These are phyloP conservation scores for Ogataea kodamae DNA, from an alignment of 805 yeast genomes.

Conservation along the genomic window DNA sequence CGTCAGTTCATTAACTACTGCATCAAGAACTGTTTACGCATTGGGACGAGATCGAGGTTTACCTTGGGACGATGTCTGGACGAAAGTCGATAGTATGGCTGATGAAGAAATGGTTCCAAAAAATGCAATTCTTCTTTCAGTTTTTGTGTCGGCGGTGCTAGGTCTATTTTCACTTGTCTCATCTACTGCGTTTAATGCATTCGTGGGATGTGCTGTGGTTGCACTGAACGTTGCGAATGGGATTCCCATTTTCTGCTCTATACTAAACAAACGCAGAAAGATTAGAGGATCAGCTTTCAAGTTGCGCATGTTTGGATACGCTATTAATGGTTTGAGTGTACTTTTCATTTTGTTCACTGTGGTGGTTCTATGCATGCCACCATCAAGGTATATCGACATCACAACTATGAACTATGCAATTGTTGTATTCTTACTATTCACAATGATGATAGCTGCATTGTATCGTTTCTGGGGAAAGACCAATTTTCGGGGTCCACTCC, in stretches of 20 bases:
- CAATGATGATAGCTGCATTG: conserved; percentile 45
- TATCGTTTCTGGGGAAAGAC: conserved; percentile 60
- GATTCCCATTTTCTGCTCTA: conserved; percentile 63
- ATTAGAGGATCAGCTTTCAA: conserved; percentile 68
- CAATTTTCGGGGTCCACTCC: conserved; percentile 61
- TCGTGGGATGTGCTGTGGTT: conserved; percentile 78
- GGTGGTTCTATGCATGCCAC: conserved; percentile 66
- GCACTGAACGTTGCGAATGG: conserved; percentile 73
- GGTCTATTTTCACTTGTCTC: conserved; percentile 68
- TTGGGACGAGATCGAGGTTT: conserved; percentile 82
- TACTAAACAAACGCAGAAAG: conserved; percentile 56
- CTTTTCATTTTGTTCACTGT: conserved; percentile 58
- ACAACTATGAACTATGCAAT: conserved; percentile 62
- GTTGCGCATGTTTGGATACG: conserved; percentile 59
- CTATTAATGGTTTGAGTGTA: conserved; percentile 55
- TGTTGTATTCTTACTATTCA: conserved; percentile 51
- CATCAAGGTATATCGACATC: conserved; percentile 51
- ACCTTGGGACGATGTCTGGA: conserved; percentile 64
- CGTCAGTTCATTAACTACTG: conserved; percentile 75
- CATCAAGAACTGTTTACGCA: conserved; percentile 77
- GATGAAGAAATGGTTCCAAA: conserved; percentile 62
- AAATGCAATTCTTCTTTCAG: conserved; percentile 63
- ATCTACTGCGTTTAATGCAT: conserved; percentile 74
- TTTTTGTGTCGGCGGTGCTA: conserved; percentile 54
- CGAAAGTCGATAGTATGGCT: conserved; percentile 52